A percentile compares a stretch with the other conserved stretches of the same genome.
Evolutionary conservation across 495 filamentous ascomycete species (phyloP).

Genomic region (Terfezia boudieri): DNA sequence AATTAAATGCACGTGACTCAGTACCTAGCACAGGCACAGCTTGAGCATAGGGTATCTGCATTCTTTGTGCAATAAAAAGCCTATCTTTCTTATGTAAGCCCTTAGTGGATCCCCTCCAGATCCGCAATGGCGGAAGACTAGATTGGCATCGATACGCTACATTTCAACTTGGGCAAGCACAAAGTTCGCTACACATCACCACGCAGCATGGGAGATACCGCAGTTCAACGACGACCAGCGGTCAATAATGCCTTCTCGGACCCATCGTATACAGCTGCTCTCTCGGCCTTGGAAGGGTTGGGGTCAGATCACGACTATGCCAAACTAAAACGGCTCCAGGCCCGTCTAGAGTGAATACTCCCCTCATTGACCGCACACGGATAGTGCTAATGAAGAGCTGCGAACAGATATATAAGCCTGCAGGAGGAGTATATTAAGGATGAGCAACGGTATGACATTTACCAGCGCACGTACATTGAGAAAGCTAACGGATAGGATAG

Average conservation of each 20-base stretch:
- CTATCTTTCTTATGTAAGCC: no score
- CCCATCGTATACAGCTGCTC: slow-evolving; percentile 35
- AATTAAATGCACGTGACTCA: no score
- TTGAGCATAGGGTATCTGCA: no score
- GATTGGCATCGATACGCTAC: no score
- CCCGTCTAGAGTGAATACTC: slow-evolving; percentile 63
- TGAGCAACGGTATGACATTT: slow-evolving; percentile 56
- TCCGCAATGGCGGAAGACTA: no score
- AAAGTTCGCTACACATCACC: not conserved
- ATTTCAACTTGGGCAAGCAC: no score
- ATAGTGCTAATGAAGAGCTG: slow-evolving; percentile 2
- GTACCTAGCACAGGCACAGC: no score
- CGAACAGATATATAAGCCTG: slow-evolving; percentile 65
- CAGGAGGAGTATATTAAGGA: slow-evolving; percentile 99
- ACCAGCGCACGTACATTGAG: not conserved
- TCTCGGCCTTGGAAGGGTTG: slow-evolving; percentile 74
- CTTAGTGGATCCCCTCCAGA: no score
- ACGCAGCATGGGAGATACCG: slow-evolving; percentile 15
- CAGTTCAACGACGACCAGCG: slow-evolving; percentile 14
- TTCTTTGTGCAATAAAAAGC: no score
- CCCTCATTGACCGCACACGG: not conserved
- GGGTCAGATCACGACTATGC: slow-evolving; percentile 75
- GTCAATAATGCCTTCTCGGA: slow-evolving; percentile 11
- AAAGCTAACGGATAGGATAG: slow-evolving; percentile 23
- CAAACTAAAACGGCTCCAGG: slow-evolving; percentile 79